Percentiles rank a stretch among this genome's conserved stretches.
Evolutionary conservation across 108 stramenopile species (phyloP).

Genomic region (Stephanodiscus minutulus): DNA sequence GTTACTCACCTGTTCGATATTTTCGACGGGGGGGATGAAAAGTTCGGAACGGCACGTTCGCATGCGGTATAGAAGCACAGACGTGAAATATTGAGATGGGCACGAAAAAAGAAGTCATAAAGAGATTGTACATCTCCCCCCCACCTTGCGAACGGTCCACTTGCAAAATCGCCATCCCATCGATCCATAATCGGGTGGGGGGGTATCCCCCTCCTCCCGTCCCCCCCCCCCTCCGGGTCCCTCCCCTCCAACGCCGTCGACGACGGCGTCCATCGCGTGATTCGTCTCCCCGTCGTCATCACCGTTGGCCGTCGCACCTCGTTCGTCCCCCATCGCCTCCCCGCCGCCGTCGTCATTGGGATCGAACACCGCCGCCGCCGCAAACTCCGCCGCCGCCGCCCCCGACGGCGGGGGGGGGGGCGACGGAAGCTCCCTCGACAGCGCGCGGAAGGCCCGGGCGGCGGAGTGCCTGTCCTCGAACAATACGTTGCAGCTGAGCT

Average conservation of each 20-base stretch:
- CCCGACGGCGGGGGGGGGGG: constrained; percentile 49
- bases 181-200: constrained; percentile 60
- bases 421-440: constrained; percentile 69
- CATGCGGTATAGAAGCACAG: too few relatives aligned
- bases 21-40: not conserved
- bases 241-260: not conserved
- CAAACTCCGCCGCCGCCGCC: not conserved
- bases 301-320: not conserved
- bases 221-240: constrained; percentile 6
- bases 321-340: not conserved
- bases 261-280: constrained; percentile 19
- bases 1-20: constrained; percentile 48
- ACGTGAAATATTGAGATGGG: too few relatives aligned
- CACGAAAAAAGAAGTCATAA: not conserved
- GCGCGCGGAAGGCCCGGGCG: constrained; percentile 62
- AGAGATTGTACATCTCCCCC: constrained; percentile 2
- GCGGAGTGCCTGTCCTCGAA: constrained; percentile 78
- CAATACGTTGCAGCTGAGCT: constrained; percentile 70
- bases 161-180: constrained; percentile 85
- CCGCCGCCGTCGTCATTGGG: not conserved
- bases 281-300: constrained; percentile 5
- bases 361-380: constrained; percentile 10
- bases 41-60: not conserved
- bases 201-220: constrained; percentile 8
- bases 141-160: constrained; percentile 68